A percentile compares a stretch with the other conserved stretches of the same genome.
Conservation (phyloP, 805 yeast species). For the Yamadazyma paraphyllophila region DNA sequence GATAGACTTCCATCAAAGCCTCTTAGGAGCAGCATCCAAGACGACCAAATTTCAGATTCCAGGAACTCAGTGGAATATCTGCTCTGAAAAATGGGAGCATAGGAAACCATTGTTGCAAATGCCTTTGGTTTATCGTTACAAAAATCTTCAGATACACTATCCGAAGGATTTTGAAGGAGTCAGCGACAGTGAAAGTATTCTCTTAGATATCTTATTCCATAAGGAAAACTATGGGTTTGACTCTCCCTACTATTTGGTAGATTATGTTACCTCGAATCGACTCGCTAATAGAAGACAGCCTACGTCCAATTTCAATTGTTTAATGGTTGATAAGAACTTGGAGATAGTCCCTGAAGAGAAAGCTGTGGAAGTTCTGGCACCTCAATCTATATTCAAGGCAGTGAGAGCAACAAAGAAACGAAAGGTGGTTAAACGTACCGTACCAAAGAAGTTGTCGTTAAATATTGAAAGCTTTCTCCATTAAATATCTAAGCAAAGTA, state of each 20-base stretch:
- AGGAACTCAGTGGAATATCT: constrained; percentile 24
- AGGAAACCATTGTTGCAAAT: constrained; percentile 16
- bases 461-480: background rate
- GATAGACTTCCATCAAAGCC: constrained; percentile 1
- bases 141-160: constrained; percentile 16
- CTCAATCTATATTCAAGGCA: background rate
- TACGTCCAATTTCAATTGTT: constrained; percentile 1
- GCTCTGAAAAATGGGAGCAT: constrained; percentile 11
- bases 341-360: constrained; percentile 3
- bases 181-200: background rate
- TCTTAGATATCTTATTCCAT: constrained; percentile 19
- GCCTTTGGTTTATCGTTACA: constrained; percentile 26
- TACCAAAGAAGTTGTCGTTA: constrained; percentile 1
- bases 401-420: background rate
- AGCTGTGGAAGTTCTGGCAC: background rate
- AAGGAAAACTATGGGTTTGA: constrained; percentile 6
- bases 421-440: background rate
- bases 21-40: background rate
- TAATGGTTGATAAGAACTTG: constrained; percentile 6
- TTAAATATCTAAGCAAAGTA: background rate
- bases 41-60: constrained; percentile 9
- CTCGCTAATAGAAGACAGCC: constrained; percentile 5
- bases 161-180: background rate
- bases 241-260: constrained; percentile 4
- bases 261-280: constrained; percentile 8